Conservation (phyloP, 805 yeast genomes). For the Clavispora phyllophila region DNA sequence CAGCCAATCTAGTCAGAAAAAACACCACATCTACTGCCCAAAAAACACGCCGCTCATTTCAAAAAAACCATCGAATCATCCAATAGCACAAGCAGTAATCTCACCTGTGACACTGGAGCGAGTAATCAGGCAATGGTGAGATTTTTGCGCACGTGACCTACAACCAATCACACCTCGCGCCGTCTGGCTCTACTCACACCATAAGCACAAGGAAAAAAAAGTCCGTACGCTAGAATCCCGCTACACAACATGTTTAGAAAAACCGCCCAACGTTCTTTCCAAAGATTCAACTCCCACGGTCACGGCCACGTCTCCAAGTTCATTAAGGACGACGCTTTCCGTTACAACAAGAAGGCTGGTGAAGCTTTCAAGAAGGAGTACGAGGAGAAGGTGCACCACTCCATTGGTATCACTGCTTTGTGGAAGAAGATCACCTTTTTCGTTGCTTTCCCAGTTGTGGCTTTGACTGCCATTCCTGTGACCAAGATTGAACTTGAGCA, state of each 20-base stretch:
- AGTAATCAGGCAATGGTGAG: neutral
- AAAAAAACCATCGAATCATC: no score
- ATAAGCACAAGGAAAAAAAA: neutral
- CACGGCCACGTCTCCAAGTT: slow-evolving; percentile 39
- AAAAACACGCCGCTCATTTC: no score
- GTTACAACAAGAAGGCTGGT: slow-evolving; percentile 57
- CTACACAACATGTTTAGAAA: slow-evolving; percentile 30
- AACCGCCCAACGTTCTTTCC: slow-evolving; percentile 32
- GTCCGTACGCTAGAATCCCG: neutral
- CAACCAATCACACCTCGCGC: slow-evolving; percentile 10
- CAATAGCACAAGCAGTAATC: no score
- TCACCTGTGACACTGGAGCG: no score
- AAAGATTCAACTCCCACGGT: slow-evolving; percentile 37
- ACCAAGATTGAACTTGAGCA: slow-evolving; percentile 81
- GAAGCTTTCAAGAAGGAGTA: slow-evolving; percentile 58
- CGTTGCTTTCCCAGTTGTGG: slow-evolving; percentile 79
- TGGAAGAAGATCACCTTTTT: slow-evolving; percentile 84
- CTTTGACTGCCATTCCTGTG: slow-evolving; percentile 73
- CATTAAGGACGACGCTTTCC: slow-evolving; percentile 37
- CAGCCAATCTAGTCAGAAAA: no score
- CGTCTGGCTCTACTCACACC: slow-evolving; percentile 1
- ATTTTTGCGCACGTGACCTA: slow-evolving; percentile 6
- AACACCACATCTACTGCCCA: no score
- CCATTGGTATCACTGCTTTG: slow-evolving; percentile 63
- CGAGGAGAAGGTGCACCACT: slow-evolving; percentile 73